These are phyloP conservation scores for Bruguiera parviflora DNA, from an alignment of 345 rosid species.

Conservation along the genomic window DNA sequence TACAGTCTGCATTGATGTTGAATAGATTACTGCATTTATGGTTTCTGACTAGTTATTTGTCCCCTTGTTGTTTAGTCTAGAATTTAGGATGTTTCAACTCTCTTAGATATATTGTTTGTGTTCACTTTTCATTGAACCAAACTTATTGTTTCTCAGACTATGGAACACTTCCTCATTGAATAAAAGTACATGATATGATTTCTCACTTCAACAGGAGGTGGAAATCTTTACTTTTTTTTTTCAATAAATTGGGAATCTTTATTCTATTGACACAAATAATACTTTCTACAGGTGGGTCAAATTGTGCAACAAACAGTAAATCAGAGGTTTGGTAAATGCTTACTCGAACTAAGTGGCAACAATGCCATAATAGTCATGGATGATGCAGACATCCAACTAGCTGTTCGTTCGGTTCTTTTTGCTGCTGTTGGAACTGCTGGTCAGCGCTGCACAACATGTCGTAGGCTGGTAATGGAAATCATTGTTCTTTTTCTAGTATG, in stretches of 20 bases:
- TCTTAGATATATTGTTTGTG: background rate
- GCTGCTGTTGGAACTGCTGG: constrained; percentile 99
- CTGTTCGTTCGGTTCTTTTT: constrained; percentile 80
- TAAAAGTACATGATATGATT: too few species aligned
- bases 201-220: background rate
- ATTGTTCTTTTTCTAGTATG: constrained; percentile 7
- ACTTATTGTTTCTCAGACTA: too few species aligned
- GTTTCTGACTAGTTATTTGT: background rate
- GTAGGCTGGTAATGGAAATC: constrained; percentile 74
- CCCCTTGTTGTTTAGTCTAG: background rate
- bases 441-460: constrained; percentile 98
- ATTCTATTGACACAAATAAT: background rate
- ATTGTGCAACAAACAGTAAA: constrained; percentile 76
- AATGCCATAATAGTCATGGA: constrained; percentile 93
- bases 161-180: too few species aligned
- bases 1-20: background rate
- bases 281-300: constrained; percentile 61
- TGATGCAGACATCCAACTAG: constrained; percentile 81
- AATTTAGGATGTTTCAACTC: background rate
- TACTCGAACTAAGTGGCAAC: constrained; percentile 95
- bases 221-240: background rate
- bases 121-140: too few species aligned
- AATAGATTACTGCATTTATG: background rate
- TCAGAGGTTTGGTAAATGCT: constrained; percentile 81
- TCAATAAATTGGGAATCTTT: background rate